Evolutionary conservation across 345 rosid species (phyloP).

Genomic region (Cochlearia excelsa): DNA sequence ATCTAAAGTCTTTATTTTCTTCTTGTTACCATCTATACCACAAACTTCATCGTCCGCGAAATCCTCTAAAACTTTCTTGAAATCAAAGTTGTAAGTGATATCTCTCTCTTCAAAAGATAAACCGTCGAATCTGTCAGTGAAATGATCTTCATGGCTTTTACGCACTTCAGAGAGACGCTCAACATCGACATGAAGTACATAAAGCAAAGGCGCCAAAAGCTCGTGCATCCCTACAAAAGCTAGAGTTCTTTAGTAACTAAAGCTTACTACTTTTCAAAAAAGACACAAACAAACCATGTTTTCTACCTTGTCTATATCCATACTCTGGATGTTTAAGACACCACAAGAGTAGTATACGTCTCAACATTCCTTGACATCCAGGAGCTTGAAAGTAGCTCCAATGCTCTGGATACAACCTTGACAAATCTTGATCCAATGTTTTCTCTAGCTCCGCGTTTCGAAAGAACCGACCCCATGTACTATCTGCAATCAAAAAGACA

Average conservation of each 20-base stretch:
- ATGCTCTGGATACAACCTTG: constrained; percentile 92
- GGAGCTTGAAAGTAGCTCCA: constrained; percentile 93
- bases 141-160: constrained; percentile 73
- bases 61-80: constrained; percentile 72
- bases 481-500: constrained; percentile 49
- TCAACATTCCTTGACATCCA: constrained; percentile 93
- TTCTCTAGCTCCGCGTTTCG: constrained; percentile 92
- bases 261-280: too few species aligned
- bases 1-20: constrained; percentile 53
- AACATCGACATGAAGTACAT: constrained; percentile 86
- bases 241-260: not conserved
- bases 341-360: constrained; percentile 85
- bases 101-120: constrained; percentile 74
- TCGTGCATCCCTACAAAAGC: constrained; percentile 82
- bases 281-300: not conserved
- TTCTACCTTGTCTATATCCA: constrained; percentile 82
- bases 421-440: constrained; percentile 88
- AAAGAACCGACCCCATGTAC: constrained; percentile 94
- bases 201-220: constrained; percentile 87
- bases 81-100: constrained; percentile 72
- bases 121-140: constrained; percentile 84
- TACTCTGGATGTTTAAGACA: constrained; percentile 86
- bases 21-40: constrained; percentile 46
- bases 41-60: constrained; percentile 54
- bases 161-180: constrained; percentile 80